Conservation (phyloP, 441 rosid genomes). For the Syzygium syzygioides region DNA sequence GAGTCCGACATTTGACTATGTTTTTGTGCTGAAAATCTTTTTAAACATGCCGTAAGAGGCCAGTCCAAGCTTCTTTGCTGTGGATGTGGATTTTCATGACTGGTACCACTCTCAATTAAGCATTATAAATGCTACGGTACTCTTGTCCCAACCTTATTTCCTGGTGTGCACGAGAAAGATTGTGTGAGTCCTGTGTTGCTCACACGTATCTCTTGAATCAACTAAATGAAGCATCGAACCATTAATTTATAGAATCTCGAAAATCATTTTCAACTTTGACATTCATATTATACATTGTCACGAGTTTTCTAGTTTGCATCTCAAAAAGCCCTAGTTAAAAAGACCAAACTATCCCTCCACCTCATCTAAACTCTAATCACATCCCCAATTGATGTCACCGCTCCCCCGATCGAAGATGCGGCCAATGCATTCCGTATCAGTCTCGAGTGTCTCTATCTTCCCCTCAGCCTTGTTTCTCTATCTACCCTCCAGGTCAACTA, state of each 20-base stretch:
- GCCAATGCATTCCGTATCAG: neutral
- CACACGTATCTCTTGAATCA: neutral
- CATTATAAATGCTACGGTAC: neutral
- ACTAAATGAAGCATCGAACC: neutral
- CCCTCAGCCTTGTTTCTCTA: neutral
- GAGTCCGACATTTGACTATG: neutral
- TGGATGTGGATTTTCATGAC: neutral
- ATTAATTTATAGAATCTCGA: neutral
- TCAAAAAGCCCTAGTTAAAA: neutral
- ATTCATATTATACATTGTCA: neutral
- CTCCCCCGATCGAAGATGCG: neutral
- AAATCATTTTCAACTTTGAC: neutral
- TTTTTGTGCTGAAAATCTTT: neutral
- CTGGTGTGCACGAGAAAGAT: neutral
- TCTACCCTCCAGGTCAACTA: neutral
- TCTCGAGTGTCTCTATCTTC: neutral
- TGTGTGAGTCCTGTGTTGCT: neutral
- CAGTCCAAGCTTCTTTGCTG: neutral
- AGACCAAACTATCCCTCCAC: neutral
- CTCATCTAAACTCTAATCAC: neutral
- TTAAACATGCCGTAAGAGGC: neutral
- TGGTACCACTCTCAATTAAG: neutral
- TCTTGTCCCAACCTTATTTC: neutral
- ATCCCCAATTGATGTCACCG: accelerated
- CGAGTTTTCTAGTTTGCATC: neutral